Evolutionary conservation across 164 flowering plant genomes (phyloP).

Genomic region (Kingdonia uniflora): DNA sequence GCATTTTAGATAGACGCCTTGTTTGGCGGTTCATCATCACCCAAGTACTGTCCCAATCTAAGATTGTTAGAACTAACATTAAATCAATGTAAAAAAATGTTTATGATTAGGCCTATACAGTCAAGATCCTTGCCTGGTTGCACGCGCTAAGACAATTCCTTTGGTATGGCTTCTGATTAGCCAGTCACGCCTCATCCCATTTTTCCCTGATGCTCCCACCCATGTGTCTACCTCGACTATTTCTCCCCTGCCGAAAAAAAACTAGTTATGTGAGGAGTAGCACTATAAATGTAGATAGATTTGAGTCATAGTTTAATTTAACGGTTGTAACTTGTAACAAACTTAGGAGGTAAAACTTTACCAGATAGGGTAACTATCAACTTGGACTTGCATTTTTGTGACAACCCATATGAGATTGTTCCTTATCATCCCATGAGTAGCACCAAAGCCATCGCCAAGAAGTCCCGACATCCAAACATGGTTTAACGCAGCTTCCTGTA

Average conservation of each 20-base stretch:
- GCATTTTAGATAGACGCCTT: conserved; percentile 73
- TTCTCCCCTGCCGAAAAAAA: no score
- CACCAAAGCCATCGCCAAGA: conserved; percentile 47
- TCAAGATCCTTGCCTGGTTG: conserved; percentile 29
- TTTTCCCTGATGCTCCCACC: conserved; percentile 54
- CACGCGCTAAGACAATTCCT: conserved; percentile 38
- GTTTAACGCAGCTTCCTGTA: conserved; percentile 53
- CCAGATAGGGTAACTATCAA: conserved; percentile 12
- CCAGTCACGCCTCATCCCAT: conserved; percentile 60
- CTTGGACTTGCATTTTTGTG: conserved; percentile 36
- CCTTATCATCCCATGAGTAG: conserved; percentile 44
- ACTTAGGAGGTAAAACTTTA: no score
- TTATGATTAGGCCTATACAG: no score
- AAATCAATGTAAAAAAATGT: no score
- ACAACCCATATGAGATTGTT: conserved; percentile 54
- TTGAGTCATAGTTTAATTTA: no score
- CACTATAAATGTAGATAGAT: no score
- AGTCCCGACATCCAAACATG: conserved; percentile 53
- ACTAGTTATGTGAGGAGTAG: no score
- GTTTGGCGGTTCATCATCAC: conserved; percentile 77
- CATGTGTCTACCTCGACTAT: conserved; percentile 50
- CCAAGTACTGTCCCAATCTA: conserved; percentile 49
- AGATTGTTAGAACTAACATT: conserved; percentile 4
- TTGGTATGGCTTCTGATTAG: conserved; percentile 31
- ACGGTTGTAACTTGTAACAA: no score